Evolutionary conservation across 805 yeast species (phyloP).

Genomic region (Pichia thaimueangensis): DNA sequence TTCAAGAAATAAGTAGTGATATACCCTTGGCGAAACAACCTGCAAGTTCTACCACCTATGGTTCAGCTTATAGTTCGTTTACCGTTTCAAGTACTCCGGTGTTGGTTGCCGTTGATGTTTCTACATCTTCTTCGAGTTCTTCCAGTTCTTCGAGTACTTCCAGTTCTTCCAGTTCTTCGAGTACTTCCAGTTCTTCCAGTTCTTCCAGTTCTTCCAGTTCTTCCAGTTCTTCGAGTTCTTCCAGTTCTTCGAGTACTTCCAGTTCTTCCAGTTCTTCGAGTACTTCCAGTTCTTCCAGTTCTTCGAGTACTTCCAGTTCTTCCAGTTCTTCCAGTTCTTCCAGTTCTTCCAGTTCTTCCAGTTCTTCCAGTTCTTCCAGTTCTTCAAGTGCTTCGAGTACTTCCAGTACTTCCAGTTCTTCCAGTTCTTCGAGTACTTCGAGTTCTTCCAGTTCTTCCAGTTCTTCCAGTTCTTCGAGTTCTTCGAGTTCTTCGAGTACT

Average conservation of each 20-base stretch:
- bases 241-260: neutral
- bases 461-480: neutral
- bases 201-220: neutral
- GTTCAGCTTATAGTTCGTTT: constrained; percentile 7
- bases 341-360: neutral
- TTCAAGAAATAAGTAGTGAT: constrained; percentile 30
- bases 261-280: neutral
- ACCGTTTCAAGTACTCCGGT: constrained; percentile 8
- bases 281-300: neutral
- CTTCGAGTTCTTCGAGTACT: neutral
- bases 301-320: neutral
- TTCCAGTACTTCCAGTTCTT: neutral
- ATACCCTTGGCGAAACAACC: constrained; percentile 26
- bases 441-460: neutral
- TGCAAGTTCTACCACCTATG: constrained; percentile 7
- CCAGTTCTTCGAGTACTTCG: neutral
- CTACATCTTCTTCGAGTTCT: neutral
- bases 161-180: neutral
- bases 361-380: neutral
- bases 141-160: neutral
- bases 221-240: neutral
- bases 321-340: too few species aligned
- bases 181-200: neutral
- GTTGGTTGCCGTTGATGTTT: constrained; percentile 1
- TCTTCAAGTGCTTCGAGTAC: neutral